A percentile compares a stretch with the other conserved stretches of the same genome.
Evolutionary conservation across 768 basidiomycete genomes (phyloP).

Genomic region (Solioccasus polychromus): DNA sequence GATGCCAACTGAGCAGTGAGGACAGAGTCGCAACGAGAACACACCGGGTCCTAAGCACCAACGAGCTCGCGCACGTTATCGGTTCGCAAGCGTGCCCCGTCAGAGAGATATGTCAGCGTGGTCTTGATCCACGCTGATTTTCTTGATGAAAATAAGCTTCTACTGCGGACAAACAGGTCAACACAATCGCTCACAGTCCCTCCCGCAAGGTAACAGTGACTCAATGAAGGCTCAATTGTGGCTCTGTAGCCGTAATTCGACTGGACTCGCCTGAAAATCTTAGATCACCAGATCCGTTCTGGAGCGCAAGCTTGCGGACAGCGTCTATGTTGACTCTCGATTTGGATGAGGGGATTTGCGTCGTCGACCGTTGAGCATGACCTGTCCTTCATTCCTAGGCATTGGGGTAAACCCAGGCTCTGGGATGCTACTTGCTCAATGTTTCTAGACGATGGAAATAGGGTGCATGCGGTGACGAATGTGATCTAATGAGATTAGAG

Average conservation of each 20-base stretch:
- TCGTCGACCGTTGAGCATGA: too few species aligned
- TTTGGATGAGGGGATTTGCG: too few species aligned
- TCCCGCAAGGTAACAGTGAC: slow-evolving; percentile 70
- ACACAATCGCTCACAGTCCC: slow-evolving; percentile 20
- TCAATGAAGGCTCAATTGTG: slow-evolving; percentile 3
- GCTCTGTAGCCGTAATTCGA: not conserved
- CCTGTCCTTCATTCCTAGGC: too few species aligned
- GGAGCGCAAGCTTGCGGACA: too few species aligned
- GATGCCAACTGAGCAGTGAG: slow-evolving; percentile 9
- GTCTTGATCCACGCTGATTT: slow-evolving; percentile 70
- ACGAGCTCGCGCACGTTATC: slow-evolving; percentile 76
- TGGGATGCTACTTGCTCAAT: too few species aligned
- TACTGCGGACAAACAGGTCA: slow-evolving; percentile 36
- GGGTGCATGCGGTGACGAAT: too few species aligned
- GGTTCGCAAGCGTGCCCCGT: slow-evolving; percentile 68
- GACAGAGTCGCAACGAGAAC: slow-evolving; percentile 7
- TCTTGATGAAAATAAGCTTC: slow-evolving; percentile 70
- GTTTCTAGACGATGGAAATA: too few species aligned
- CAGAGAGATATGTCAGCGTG: slow-evolving; percentile 74
- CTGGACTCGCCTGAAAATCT: slow-evolving; percentile 48
- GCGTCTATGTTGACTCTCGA: too few species aligned
- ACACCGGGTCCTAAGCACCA: slow-evolving; percentile 71
- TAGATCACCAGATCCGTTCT: too few species aligned
- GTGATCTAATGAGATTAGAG: too few species aligned
- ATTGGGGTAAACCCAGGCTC: too few species aligned